A percentile compares a stretch with the other conserved stretches of the same genome.
Conservation (phyloP, 768 basidiomycete species). For the Hericium coralloides region DNA sequence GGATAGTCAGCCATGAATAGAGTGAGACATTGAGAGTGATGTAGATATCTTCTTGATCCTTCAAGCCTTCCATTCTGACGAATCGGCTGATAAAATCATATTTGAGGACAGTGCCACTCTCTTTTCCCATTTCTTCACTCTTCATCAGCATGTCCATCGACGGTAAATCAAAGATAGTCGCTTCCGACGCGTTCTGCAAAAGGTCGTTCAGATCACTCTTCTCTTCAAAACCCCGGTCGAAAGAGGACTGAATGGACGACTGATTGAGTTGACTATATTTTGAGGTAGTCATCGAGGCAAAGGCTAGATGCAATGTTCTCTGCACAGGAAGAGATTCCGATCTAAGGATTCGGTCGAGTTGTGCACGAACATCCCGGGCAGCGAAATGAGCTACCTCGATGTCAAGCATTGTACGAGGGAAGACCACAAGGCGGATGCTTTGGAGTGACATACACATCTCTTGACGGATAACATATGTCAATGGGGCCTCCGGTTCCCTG, state of each 20-base stretch:
- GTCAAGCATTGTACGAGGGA: slow-evolving; percentile 75
- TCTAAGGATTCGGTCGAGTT: slow-evolving; percentile 54
- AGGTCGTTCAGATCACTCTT: slow-evolving; percentile 53
- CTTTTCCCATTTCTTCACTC: slow-evolving; percentile 49
- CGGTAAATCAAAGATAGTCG: slow-evolving; percentile 73
- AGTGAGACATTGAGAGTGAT: slow-evolving; percentile 78
- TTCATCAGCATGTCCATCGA: slow-evolving; percentile 78
- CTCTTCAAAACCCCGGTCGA: slow-evolving; percentile 31
- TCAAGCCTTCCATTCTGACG: slow-evolving; percentile 35
- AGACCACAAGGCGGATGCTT: slow-evolving; percentile 59
- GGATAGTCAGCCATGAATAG: slow-evolving; percentile 72
- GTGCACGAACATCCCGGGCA: slow-evolving; percentile 59
- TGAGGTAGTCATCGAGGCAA: slow-evolving; percentile 70
- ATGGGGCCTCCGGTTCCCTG: slow-evolving; percentile 52
- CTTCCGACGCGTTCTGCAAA: slow-evolving; percentile 53
- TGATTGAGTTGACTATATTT: slow-evolving; percentile 58
- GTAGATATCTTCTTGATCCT: slow-evolving; percentile 67
- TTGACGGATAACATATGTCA: slow-evolving; percentile 59
- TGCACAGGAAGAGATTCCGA: slow-evolving; percentile 39
- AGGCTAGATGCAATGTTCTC: slow-evolving; percentile 63
- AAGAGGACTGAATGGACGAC: slow-evolving; percentile 24
- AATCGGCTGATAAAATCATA: slow-evolving; percentile 74
- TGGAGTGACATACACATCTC: slow-evolving; percentile 65
- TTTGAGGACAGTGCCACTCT: slow-evolving; percentile 32
- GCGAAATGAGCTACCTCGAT: slow-evolving; percentile 69